A percentile compares a stretch with the other conserved stretches of the same genome.
Evolutionary conservation across 108 stramenopile genomes (phyloP).

Genomic region (Mediolabrus comicus): DNA sequence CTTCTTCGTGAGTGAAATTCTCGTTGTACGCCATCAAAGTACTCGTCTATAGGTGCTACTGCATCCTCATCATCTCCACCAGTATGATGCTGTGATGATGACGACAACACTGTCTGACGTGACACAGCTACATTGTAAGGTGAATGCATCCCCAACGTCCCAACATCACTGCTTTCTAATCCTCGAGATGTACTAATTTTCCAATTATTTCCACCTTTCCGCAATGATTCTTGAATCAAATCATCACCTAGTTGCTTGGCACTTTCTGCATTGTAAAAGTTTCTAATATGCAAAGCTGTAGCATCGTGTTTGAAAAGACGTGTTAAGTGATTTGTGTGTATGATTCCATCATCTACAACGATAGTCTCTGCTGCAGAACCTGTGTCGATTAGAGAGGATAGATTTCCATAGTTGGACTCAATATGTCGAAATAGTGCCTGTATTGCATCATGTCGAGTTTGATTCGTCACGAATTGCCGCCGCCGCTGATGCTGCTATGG

Average conservation of each 20-base stretch:
- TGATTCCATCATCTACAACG: conserved; percentile 26
- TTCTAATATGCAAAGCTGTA: conserved; percentile 64
- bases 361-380: conserved; percentile 38
- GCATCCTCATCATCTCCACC: background rate
- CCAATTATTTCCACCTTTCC: conserved; percentile 61
- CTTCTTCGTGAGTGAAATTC: conserved; percentile 61
- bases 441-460: conserved; percentile 24
- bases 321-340: conserved; percentile 33
- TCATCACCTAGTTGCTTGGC: conserved; percentile 54
- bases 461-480: background rate
- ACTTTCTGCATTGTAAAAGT: conserved; percentile 53
- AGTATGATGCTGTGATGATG: background rate
- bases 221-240: conserved; percentile 48
- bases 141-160: conserved; percentile 70
- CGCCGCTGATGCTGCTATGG: background rate
- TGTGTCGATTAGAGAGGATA: conserved; percentile 30
- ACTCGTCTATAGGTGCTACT: conserved; percentile 47
- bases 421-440: conserved; percentile 24
- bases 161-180: conserved; percentile 78
- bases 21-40: conserved; percentile 62
- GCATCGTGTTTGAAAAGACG: conserved; percentile 64
- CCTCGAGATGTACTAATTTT: conserved; percentile 66
- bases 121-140: conserved; percentile 84
- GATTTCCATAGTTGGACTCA: conserved; percentile 37
- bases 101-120: background rate